Percentiles rank a stretch among this genome's conserved stretches.
Evolutionary conservation across 805 yeast genomes (phyloP).

Genomic region (Monosporozyma yasuniensis): DNA sequence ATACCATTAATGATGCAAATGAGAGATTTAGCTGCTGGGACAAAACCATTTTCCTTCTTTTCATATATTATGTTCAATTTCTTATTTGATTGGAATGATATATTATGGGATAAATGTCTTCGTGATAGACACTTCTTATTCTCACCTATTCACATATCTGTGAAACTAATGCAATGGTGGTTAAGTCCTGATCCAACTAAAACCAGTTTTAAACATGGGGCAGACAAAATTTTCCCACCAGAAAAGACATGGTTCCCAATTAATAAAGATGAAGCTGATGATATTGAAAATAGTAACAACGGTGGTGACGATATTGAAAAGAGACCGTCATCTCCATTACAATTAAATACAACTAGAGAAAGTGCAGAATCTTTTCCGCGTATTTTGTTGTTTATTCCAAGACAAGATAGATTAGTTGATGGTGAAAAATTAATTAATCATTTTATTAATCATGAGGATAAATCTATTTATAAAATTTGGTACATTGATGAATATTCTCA

Average conservation of each 20-base stretch:
- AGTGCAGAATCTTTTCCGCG: constrained; percentile 40
- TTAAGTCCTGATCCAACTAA: constrained; percentile 36
- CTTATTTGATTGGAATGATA: constrained; percentile 80
- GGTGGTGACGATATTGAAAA: not conserved
- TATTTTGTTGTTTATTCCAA: constrained; percentile 61
- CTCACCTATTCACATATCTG: constrained; percentile 75
- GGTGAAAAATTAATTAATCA: constrained; percentile 61
- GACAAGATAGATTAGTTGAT: constrained; percentile 67
- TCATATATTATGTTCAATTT: constrained; percentile 81
- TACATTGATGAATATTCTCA: constrained; percentile 63
- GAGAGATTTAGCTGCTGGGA: constrained; percentile 42
- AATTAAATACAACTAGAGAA: constrained; percentile 29
- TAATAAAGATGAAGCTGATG: not conserved
- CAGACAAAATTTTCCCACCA: constrained; percentile 41
- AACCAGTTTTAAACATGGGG: constrained; percentile 35
- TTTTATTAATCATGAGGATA: constrained; percentile 48
- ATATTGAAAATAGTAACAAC: not conserved
- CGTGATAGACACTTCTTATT: constrained; percentile 72
- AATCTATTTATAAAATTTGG: constrained; percentile 25
- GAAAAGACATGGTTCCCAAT: constrained; percentile 46
- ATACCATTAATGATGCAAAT: constrained; percentile 63
- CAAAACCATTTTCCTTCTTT: constrained; percentile 47
- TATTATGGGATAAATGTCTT: constrained; percentile 59
- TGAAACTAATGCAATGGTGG: constrained; percentile 92
- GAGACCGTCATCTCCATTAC: constrained; percentile 6